Evolutionary conservation across 371 early-diverging fungal genomes (phyloP), one percentile per base, ranked within the genome.

Genomic region (Mortierella sp.): DNA sequence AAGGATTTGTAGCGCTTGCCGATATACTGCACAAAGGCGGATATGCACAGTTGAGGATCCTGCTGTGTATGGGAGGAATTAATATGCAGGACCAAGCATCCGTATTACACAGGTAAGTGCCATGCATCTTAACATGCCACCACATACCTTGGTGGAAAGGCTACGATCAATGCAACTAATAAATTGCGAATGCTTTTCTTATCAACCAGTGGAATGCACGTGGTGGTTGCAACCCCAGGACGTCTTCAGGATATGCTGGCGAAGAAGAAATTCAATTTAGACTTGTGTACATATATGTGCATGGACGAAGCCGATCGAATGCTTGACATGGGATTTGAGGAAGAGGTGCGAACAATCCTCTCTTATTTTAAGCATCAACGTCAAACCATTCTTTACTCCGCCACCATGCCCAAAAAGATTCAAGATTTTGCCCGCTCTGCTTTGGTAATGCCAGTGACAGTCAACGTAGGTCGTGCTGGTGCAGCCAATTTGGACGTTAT

Each of bases 301-400:
- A 91, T 99, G 93, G 98, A 98, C 83, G 98, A 97, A 84, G 98
- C 98, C n/a, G 99, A 99, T 89, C 89, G 98, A 60, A 97, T 99
- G 96, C 91, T 99, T 63, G 99, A 99, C 82, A 95, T 96, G 94
- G 98, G 98, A 9, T 98, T 98, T 83, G 97, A 97, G 76, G 90
- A 94, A 26, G 99, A 98, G 72, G 95, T 99, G 2, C 89, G 96
- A 64, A 94, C 91, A 32, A 97, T 99, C 71, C 92, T 92, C 89
- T 96, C 96, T 7, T 97, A 91, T 70, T 97, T 97, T 75, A 96
- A 93, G 61, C 70, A 86, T 65, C 90, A 95, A 84, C 92, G 97
- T 31, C 98, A 98, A 78, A 98, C 98, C 1, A 85, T 97, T 13
- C 83, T 98, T 19, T 98, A 95, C 76, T 96, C 96, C 10, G 98